These are phyloP conservation scores for Vanrija pseudolonga DNA, from an alignment of 1,284 basidiomycete genomes.

Conservation along the genomic window DNA sequence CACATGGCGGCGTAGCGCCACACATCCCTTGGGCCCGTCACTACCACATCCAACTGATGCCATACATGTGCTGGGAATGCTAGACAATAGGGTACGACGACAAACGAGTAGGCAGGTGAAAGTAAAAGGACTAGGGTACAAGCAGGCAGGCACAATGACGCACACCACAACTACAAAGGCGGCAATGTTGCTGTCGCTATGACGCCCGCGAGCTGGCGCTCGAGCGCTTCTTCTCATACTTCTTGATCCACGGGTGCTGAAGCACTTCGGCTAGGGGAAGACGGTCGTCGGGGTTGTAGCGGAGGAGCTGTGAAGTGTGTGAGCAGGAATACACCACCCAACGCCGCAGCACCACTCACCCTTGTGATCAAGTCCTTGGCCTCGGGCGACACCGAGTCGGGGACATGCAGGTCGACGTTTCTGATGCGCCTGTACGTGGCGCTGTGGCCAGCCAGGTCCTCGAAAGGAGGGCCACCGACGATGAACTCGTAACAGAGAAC, in stretches of 20 bases:
- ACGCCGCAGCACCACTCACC: constrained; percentile 49
- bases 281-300: constrained; percentile 78
- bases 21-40: too few species aligned
- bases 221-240: constrained; percentile 55
- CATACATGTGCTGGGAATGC: neutral
- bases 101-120: neutral
- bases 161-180: neutral
- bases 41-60: neutral
- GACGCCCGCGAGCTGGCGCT: constrained; percentile 7
- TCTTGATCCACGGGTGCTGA: constrained; percentile 88
- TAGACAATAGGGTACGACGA: neutral
- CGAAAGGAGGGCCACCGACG: constrained; percentile 88
- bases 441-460: constrained; percentile 71
- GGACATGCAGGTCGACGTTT: constrained; percentile 71
- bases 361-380: constrained; percentile 64
- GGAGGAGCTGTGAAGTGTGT: constrained; percentile 63
- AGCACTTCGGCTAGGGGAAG: constrained; percentile 76
- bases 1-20: too few species aligned
- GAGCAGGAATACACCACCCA: neutral
- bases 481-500: constrained; percentile 95
- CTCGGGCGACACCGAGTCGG: constrained; percentile 60
- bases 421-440: constrained; percentile 77
- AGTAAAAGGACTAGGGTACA: neutral
- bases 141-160: neutral
- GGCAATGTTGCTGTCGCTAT: neutral